phyloP scores from a whole-genome alignment of 2,329 filamentous ascomycete species.

The Aspergillus quadrilineatus region DNA sequence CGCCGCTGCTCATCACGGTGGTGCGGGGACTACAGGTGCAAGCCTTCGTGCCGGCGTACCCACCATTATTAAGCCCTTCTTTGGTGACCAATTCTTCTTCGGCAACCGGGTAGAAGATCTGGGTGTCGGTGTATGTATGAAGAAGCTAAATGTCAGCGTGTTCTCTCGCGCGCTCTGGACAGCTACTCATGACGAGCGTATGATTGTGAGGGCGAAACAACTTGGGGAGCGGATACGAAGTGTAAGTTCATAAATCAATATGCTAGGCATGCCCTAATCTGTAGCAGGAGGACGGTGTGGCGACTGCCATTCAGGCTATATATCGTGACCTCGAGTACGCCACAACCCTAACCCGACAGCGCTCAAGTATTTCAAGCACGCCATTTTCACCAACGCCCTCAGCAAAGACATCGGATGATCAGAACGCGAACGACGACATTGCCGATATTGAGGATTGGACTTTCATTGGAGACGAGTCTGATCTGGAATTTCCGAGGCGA shows the following conservation, averaged over 20 bases:
- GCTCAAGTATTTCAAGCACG: constrained; percentile 36
- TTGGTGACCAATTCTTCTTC: constrained; percentile 97
- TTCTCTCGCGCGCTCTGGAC: constrained; percentile 89
- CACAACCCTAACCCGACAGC: constrained; percentile 73
- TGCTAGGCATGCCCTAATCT: constrained; percentile 23
- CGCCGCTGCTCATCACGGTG: constrained; percentile 90
- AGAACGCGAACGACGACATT: constrained; percentile 49
- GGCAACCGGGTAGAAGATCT: constrained; percentile 86
- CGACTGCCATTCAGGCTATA: constrained; percentile 83
- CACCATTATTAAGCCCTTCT: constrained; percentile 94
- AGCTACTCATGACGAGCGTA: constrained; percentile 82
- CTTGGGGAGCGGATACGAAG: constrained; percentile 84
- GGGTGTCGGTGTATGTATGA: constrained; percentile 85
- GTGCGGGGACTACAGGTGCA: constrained; percentile 90
- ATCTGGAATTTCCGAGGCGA: constrained; percentile 43
- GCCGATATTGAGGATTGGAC: constrained; percentile 86
- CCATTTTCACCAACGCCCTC: constrained; percentile 35
- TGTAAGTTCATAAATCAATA: constrained; percentile 53
- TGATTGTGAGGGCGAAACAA: constrained; percentile 80
- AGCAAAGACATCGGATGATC: constrained; percentile 39
- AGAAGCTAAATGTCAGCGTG: constrained; percentile 81
- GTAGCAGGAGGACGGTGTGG: constrained; percentile 80
- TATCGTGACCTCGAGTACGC: constrained; percentile 96
- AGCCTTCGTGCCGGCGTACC: constrained; percentile 87
- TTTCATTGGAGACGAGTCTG: constrained; percentile 68